These are phyloP conservation scores for Parietichytrium sp. DNA, from an alignment of 108 stramenopile species.

Conservation along the genomic window DNA sequence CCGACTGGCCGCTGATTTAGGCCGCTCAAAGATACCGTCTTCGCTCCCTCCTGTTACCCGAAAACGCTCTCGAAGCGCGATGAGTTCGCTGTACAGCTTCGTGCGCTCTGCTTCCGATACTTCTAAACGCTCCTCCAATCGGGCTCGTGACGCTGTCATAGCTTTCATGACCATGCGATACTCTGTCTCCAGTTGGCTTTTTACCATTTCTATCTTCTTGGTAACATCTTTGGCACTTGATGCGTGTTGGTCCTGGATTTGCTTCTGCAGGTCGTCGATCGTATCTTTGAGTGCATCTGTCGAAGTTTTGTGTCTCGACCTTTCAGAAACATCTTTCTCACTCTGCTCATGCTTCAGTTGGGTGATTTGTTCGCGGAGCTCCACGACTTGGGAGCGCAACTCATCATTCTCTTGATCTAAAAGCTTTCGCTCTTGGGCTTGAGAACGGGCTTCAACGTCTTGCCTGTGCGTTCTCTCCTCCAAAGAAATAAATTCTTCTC, in stretches of 20 bases:
- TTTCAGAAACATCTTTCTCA: not conserved
- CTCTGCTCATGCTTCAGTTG: not conserved
- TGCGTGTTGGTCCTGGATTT: not conserved
- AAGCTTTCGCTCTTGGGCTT: not conserved
- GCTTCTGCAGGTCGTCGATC: not conserved
- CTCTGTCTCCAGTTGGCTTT: constrained; percentile 4
- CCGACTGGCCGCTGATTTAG: not conserved
- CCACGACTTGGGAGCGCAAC: not conserved
- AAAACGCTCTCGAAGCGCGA: no score
- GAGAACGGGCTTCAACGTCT: not conserved
- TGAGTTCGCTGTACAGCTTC: not conserved
- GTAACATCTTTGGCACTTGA: not conserved
- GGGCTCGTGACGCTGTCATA: not conserved
- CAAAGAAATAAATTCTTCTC: not conserved
- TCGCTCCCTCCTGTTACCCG: no score
- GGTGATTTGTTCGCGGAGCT: not conserved
- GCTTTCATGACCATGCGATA: constrained; percentile 39
- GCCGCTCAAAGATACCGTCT: no score
- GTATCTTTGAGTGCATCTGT: not conserved
- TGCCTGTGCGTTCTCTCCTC: not conserved
- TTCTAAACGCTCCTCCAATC: constrained; percentile 26
- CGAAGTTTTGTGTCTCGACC: no score
- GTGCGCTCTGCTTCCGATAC: not conserved
- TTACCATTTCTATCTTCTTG: not conserved
- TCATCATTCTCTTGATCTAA: constrained; percentile 10